These are phyloP conservation scores for Suillus plorans DNA, from an alignment of 768 basidiomycete genomes.

Conservation along the genomic window DNA sequence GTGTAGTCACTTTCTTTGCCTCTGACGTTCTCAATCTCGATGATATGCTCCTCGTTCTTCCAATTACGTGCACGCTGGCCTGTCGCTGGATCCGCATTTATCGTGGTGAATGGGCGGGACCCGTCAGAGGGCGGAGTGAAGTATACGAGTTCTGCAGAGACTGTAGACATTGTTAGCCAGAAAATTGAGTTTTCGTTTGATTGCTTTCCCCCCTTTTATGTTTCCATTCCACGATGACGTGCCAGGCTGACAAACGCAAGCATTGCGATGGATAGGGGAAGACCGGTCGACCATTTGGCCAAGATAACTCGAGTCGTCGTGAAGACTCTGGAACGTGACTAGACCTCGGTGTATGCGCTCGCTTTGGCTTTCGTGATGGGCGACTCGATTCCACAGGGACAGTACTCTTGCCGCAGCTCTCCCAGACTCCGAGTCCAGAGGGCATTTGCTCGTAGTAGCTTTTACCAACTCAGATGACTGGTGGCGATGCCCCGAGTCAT, in stretches of 20 bases:
- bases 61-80: constrained; percentile 42
- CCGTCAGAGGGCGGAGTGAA: constrained; percentile 39
- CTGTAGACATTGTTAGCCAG: background rate
- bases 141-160: constrained; percentile 37
- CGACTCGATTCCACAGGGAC: background rate
- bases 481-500: background rate
- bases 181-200: background rate
- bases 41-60: constrained; percentile 22
- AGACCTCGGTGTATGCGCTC: background rate
- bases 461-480: background rate
- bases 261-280: background rate
- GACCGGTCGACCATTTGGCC: too few species aligned
- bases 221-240: background rate
- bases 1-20: constrained; percentile 45
- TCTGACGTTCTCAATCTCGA: constrained; percentile 53
- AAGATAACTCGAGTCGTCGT: background rate
- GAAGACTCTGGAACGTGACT: background rate
- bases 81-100: constrained; percentile 34
- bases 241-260: background rate
- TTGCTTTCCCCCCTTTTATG: background rate
- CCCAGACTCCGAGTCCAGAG: background rate
- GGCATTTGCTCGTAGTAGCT: background rate
- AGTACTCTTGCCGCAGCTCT: background rate
- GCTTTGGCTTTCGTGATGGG: background rate
- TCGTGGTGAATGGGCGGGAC: constrained; percentile 36